Evolutionary conservation across 306 rosid species (phyloP), one percentile per base, ranked within the genome.

Genomic region (Senna siamea): DNA sequence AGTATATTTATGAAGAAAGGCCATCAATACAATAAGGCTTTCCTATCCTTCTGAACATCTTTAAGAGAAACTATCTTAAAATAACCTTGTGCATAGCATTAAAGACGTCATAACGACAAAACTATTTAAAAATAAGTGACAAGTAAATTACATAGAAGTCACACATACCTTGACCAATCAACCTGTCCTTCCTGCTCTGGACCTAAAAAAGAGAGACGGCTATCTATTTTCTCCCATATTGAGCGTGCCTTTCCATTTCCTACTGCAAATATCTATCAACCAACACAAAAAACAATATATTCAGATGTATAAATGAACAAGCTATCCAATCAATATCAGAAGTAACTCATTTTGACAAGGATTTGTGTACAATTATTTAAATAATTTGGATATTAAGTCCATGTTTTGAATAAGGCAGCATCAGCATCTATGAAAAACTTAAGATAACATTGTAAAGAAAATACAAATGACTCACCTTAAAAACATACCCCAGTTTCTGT

Each of bases 111-210:
- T 63, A 40, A 19, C 19, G 12, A 20, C 20, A 38, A 38, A 63
- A 32, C 51, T 13, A 20, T 52, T 18, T 0, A 3, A 63, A 19
- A 19, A 38, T 18, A 63, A 66, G 57, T 13, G 46, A 55, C 48
- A 53, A 40, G 38, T 52, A 70, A 75, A 43, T 14, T 37, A 66
- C 41, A 66, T 35, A 72, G 61, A 81, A 68, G 48, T 70, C 58
- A 76, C 38, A 80, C 98, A 78, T 94, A 92, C 97, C 61, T 87
- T 59, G 91, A 92, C 99, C 99, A 94, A 79, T 94, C 96, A 57
- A 84, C 81, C 80, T 61, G 86, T 82, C 80, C 75, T 66, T 78
- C 83, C 66, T 57, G 75, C 78, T 83, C 84, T 66, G 82, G 82
- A 79, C 84, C 76, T 75, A 94, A 61, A 70, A 80, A 43, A 5